Conservation (phyloP, 768 basidiomycete genomes). For the Auricularia sp. region DNA sequence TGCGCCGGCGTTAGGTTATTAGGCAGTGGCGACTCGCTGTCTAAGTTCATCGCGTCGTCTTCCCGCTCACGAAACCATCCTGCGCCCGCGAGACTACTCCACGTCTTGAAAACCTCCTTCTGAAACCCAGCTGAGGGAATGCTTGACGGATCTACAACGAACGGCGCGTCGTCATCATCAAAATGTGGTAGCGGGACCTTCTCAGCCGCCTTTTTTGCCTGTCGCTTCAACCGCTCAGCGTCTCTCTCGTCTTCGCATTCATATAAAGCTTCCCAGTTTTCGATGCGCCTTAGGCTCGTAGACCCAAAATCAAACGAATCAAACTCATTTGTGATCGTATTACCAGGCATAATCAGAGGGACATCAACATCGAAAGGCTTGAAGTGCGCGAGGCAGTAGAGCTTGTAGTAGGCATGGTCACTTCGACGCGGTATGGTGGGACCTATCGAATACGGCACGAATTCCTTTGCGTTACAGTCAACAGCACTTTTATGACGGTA, state of each 20-base stretch:
- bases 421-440: conserved; percentile 8
- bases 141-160: neutral
- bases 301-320: neutral
- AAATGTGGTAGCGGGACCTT: neutral
- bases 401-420: neutral
- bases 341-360: neutral
- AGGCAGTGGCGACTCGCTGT: no score
- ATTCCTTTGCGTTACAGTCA: neutral
- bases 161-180: neutral
- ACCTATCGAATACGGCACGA: conserved; percentile 14
- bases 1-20: no score
- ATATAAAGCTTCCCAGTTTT: conserved; percentile 21
- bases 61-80: no score
- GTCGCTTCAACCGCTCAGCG: conserved; percentile 19
- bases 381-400: conserved; percentile 18
- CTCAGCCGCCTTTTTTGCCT: neutral
- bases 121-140: no score
- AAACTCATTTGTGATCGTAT: neutral
- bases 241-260: conserved; percentile 27
- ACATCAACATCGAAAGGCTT: conserved; percentile 10
- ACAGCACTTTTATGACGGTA: conserved; percentile 22
- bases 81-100: no score
- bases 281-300: neutral
- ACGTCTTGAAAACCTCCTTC: no score
- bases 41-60: no score